These are phyloP conservation scores for Vanderwaltozyma yarrowii DNA, from an alignment of 805 yeast genomes.

Conservation along the genomic window DNA sequence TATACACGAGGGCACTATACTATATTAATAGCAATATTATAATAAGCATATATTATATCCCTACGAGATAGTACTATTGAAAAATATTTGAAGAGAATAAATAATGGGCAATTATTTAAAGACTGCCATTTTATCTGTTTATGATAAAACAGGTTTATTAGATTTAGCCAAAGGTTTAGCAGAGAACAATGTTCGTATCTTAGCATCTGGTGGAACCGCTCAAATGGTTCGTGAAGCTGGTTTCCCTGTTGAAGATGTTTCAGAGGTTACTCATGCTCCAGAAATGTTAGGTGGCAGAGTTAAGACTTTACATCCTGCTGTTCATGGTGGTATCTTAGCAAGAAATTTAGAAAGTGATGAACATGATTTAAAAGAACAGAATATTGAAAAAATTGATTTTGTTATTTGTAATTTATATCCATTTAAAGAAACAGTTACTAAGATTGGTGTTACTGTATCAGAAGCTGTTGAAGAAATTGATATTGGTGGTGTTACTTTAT, in stretches of 20 bases:
- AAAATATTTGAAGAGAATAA: too few species aligned
- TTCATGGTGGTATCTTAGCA: constrained; percentile 95
- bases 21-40: too few species aligned
- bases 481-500: constrained; percentile 93
- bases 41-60: too few species aligned
- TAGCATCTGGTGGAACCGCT: constrained; percentile 98
- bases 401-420: constrained; percentile 98
- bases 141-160: constrained; percentile 92
- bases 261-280: constrained; percentile 93
- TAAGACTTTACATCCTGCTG: constrained; percentile 97
- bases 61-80: too few species aligned
- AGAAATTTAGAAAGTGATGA: constrained; percentile 88
- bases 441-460: constrained; percentile 86
- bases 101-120: constrained; percentile 37
- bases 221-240: constrained; percentile 92
- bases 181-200: constrained; percentile 77
- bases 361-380: constrained; percentile 75
- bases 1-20: too few species aligned
- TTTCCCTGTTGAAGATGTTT: constrained; percentile 94
- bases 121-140: constrained; percentile 94
- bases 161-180: constrained; percentile 94
- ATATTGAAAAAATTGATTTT: constrained; percentile 90
- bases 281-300: constrained; percentile 99
- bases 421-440: constrained; percentile 93
- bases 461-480: constrained; percentile 99